These are phyloP conservation scores for Volutella citrinella DNA, from an alignment of 2,329 filamentous ascomycete genomes.

Conservation along the genomic window DNA sequence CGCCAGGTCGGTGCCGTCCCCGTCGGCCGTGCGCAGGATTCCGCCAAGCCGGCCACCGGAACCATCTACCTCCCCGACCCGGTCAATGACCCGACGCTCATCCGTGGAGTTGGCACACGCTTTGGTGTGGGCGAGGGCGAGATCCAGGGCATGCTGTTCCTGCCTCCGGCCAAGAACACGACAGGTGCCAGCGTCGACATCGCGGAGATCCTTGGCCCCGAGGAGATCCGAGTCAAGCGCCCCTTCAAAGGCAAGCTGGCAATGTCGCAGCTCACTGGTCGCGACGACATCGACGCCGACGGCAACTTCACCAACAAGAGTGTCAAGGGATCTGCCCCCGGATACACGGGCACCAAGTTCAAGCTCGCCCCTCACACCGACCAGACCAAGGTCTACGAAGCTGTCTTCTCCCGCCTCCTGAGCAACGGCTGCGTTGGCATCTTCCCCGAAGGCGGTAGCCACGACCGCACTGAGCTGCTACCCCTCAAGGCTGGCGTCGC, in stretches of 20 bases:
- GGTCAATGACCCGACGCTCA: constrained; percentile 74
- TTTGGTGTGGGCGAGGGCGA: constrained; percentile 73
- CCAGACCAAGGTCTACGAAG: constrained; percentile 89
- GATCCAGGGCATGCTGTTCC: constrained; percentile 77
- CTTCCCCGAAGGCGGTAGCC: constrained; percentile 94
- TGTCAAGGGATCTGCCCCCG: constrained; percentile 51
- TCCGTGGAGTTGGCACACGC: constrained; percentile 76
- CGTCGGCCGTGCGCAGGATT: constrained; percentile 89
- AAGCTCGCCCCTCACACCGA: constrained; percentile 91
- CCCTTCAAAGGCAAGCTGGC: constrained; percentile 76
- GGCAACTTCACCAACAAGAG: constrained; percentile 59
- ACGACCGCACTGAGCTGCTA: constrained; percentile 87
- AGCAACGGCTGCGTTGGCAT: constrained; percentile 90
- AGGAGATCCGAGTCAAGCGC: constrained; percentile 83
- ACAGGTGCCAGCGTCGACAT: constrained; percentile 81
- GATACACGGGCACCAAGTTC: constrained; percentile 76
- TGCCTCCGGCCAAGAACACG: constrained; percentile 78
- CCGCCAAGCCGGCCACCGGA: constrained; percentile 74
- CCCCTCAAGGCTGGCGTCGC: constrained; percentile 95
- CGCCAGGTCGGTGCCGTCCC: constrained; percentile 84
- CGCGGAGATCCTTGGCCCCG: constrained; percentile 71
- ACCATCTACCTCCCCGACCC: constrained; percentile 88
- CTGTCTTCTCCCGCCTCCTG: constrained; percentile 81
- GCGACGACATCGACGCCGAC: constrained; percentile 66
- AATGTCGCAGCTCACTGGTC: constrained; percentile 77